Base-by-base conservation (phyloP, 2,329 filamentous ascomycete genomes). In the Penicillium sp. region DNA sequence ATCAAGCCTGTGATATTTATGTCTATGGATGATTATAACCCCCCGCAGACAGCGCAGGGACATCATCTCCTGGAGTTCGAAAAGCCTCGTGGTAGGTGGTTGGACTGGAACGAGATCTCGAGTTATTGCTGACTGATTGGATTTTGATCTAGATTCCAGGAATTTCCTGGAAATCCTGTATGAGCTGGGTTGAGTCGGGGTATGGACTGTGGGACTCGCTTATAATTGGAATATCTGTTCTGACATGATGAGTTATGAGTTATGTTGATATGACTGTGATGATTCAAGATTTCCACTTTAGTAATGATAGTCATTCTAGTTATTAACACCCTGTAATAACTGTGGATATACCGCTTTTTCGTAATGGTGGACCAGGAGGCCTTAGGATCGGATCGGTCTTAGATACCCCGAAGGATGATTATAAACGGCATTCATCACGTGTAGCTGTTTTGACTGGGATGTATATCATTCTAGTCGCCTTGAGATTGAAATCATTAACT, bases 1-100 rank as follows among this genome's bases (percentile, higher is more conserved):
- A 70, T 85, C 31, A 76, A 78, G 44, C 80, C 79, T 3, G 80
- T 79, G 53, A 72, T 84, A 16, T 84, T 86, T 61, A 72, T 72
- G 42, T 78, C 79, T 20, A 67, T 78, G 1, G 76, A 79, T 4
- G 58, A 61, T 24, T 86, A 85, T 64, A 69, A 62, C 16, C 75
- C 78, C 11, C 75, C 72, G 31, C 61, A 63, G 18, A 74, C 68
- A 2, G 26, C 57, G 1, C 64, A 65, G 16, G 76, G 76, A 4
- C 71, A 75, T 43, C 73, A 77, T 61, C 58, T 76, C 20, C 56
- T 80, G 26, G 70, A 67, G 13, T 80, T 80, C 56, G 68, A 59
- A 46, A 66, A 58, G 38, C 51, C 61, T 22, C 53, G 57, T 29
- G 74, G 76, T 76, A 54, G 59, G 65, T 62, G 8, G 22, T 34